Percentiles rank a stretch among this genome's conserved stretches.
phyloP scores from a whole-genome alignment of 2,329 filamentous ascomycete genomes.

The Neurospora sp. region DNA sequence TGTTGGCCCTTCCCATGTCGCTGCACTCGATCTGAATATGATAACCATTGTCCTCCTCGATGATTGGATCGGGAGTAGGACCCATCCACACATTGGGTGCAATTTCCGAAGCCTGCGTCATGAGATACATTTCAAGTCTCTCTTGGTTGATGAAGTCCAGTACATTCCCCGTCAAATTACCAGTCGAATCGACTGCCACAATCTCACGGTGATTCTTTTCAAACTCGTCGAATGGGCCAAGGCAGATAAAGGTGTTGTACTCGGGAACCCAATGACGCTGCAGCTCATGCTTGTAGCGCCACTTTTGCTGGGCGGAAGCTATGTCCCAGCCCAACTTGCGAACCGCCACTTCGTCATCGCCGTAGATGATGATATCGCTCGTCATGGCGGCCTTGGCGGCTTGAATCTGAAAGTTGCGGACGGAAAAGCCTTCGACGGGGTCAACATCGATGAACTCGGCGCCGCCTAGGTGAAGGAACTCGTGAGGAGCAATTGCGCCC shows the following conservation, averaged over 20 bases:
- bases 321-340: conserved; percentile 59
- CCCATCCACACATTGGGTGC: conserved; percentile 84
- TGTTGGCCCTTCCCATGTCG: conserved; percentile 70
- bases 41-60: conserved; percentile 51
- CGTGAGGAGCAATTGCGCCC: conserved; percentile 73
- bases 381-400: conserved; percentile 76
- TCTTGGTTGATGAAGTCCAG: conserved; percentile 89
- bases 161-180: conserved; percentile 63
- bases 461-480: conserved; percentile 53
- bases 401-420: conserved; percentile 96
- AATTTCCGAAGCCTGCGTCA: conserved; percentile 86
- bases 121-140: conserved; percentile 80
- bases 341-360: conserved; percentile 54
- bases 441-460: conserved; percentile 72
- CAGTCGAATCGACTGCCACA: conserved; percentile 64
- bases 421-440: conserved; percentile 82
- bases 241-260: conserved; percentile 78
- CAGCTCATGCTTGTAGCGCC: conserved; percentile 55
- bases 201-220: conserved; percentile 60
- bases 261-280: conserved; percentile 44
- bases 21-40: conserved; percentile 84
- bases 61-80: conserved; percentile 64
- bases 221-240: conserved; percentile 57
- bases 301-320: conserved; percentile 64
- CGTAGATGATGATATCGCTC: conserved; percentile 90